Base-by-base conservation (phyloP, 2,329 filamentous ascomycete genomes). In the Paecilomyces niveus region DNA sequence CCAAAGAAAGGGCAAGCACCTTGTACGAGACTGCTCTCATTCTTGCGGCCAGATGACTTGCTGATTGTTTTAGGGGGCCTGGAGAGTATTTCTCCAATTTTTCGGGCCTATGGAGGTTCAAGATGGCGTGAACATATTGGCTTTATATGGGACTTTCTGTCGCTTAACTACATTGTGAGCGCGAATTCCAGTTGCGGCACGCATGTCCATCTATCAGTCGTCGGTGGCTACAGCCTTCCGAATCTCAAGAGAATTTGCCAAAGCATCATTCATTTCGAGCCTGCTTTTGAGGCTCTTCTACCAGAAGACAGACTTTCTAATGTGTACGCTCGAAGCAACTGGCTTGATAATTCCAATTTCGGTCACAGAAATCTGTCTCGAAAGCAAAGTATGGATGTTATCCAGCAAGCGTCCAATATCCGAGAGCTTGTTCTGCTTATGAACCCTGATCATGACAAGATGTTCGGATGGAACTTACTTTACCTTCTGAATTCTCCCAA, bases 1-100 rank as follows among this genome's bases (percentile, higher is more conserved):
- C 53, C 26, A 54, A 32, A 26, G 31, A 58, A 58, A 33, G 53
- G 51, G 24, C 55, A 58, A 51, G 52, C 53, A 21, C 57, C 24
- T 18, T 52, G 53, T 33, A 58, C 50, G 22, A 54, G 57, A 54
- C 8, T 58, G 33, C 11, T 39, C 11, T 39, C 6, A 39, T 39
- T 39, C 3, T 39, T 39, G 33, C 2, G 11, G 3, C 11, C 4
- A 39, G 6, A 39, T 39, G 13, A n/a, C 33, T 39, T 39, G 11
- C 33, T 39, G 3, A 15, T 39, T 39, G 6, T 39, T n/a, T 39
- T 39, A 39, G 33, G 11, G 33, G 33, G 11, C 10, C 33, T 39
- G n/a, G 11, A 39, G 33, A 39, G 33, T 13, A 39, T 39, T 39
- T 39, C 33, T 5, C 33, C 11, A n/a, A 39, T 39, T 39, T 39